A percentile compares a stretch with the other conserved stretches of the same genome.
phyloP scores from a whole-genome alignment of 306 rosid species.

The Acacia acuminata region DNA sequence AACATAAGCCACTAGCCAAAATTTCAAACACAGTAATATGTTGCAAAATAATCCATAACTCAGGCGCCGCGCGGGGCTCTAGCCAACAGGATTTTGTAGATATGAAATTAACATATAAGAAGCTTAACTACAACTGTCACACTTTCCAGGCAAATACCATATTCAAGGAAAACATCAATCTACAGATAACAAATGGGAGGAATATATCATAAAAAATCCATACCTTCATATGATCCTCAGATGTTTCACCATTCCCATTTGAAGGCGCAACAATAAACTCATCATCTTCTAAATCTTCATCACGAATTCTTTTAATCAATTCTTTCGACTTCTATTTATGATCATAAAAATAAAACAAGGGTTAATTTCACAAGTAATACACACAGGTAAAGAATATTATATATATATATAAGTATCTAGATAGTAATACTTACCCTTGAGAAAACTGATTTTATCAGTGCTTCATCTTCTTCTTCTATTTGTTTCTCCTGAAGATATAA shows the following conservation, averaged over 20 bases:
- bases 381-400: too few relatives aligned
- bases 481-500: constrained; percentile 53
- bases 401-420: background rate
- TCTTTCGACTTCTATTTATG: constrained; percentile 58
- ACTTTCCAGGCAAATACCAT: background rate
- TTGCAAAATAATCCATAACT: background rate
- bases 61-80: background rate
- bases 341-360: constrained; percentile 11
- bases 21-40: constrained; percentile 7
- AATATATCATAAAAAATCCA: background rate
- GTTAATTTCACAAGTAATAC: constrained; percentile 8
- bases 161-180: background rate
- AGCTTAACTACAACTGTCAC: background rate
- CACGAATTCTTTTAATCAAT: constrained; percentile 55
- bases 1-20: background rate
- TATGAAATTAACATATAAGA: background rate
- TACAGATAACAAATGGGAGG: background rate
- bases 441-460: constrained; percentile 66
- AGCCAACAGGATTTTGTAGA: background rate
- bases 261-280: constrained; percentile 33
- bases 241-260: constrained; percentile 42
- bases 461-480: constrained; percentile 90
- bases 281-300: constrained; percentile 71
- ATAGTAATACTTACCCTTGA: constrained; percentile 51
- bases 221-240: constrained; percentile 23